Conservation (phyloP, 2,329 filamentous ascomycete species). For the Fusarium sp. region DNA sequence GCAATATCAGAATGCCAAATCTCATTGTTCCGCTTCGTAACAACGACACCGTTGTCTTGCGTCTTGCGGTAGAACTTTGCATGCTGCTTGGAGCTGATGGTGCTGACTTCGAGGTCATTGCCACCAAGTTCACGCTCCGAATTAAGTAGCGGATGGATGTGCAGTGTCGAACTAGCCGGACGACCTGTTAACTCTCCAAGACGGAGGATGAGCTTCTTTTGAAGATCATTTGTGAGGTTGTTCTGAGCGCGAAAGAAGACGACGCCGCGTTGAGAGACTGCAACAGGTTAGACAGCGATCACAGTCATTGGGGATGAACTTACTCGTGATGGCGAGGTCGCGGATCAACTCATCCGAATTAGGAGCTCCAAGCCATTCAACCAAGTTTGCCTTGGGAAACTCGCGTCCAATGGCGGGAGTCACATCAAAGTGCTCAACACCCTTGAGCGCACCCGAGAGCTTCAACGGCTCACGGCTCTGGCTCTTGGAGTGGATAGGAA, state of each 20-base stretch:
- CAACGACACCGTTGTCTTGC: conserved; percentile 45
- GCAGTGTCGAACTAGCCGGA: conserved; percentile 64
- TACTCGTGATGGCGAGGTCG: conserved; percentile 75
- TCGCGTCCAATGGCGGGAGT: conserved; percentile 73
- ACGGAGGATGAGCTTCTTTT: conserved; percentile 72
- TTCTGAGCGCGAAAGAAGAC: conserved; percentile 77
- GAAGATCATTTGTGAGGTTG: conserved; percentile 68
- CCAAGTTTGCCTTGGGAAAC: conserved; percentile 67
- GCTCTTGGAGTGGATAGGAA: conserved; percentile 26
- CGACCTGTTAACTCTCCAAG: conserved; percentile 69
- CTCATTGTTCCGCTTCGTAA: conserved; percentile 23
- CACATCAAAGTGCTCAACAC: conserved; percentile 65
- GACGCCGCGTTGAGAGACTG: conserved; percentile 75
- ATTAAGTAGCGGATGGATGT: conserved; percentile 70
- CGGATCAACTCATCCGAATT: conserved; percentile 72
- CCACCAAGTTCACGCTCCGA: conserved; percentile 63
- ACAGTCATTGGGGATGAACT: conserved; percentile 19
- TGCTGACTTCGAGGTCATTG: conserved; percentile 70
- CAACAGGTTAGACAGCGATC: neutral
- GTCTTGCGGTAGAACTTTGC: conserved; percentile 60
- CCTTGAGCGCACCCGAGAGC: conserved; percentile 61
- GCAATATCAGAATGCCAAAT: conserved; percentile 72
- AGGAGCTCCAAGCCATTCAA: conserved; percentile 68
- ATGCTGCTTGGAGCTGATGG: conserved; percentile 65
- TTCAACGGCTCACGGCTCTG: conserved; percentile 56